phyloP scores from a whole-genome alignment of 2,329 filamentous ascomycete species.

The Corinectria fuckeliana region DNA sequence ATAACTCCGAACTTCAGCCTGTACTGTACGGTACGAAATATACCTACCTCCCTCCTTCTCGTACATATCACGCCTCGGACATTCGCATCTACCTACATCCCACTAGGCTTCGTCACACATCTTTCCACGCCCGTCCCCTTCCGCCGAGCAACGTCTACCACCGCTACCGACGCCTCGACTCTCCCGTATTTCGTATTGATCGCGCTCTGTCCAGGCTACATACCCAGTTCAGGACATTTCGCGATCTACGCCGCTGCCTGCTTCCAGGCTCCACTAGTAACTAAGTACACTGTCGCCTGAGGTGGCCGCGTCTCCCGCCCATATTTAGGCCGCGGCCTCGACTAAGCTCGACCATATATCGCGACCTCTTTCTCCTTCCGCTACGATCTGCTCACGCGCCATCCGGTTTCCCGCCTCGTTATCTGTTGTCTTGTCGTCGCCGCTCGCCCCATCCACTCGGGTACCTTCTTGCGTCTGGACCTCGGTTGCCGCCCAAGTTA shows the following conservation, averaged over 20 bases:
- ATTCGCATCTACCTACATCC: background rate
- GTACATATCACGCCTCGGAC: background rate
- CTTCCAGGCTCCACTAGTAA: conserved; percentile 2
- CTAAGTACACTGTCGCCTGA: conserved; percentile 2
- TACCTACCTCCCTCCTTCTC: background rate
- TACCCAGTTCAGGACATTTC: background rate
- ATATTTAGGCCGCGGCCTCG: conserved; percentile 17
- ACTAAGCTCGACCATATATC: conserved; percentile 30
- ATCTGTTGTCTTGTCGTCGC: conserved; percentile 18
- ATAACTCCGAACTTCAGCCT: background rate
- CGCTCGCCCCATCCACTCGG: background rate
- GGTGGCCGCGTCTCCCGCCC: conserved; percentile 16
- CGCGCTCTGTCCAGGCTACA: background rate
- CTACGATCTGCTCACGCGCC: conserved; percentile 22
- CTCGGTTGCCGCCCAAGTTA: background rate
- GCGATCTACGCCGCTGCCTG: background rate
- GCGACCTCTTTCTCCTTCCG: conserved; percentile 24
- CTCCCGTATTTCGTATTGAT: background rate
- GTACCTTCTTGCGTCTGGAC: background rate
- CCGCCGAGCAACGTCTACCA: background rate
- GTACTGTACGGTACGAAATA: background rate
- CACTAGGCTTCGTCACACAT: background rate
- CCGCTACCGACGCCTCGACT: background rate
- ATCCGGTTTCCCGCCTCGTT: conserved; percentile 12
- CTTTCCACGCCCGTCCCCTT: background rate